phyloP scores from a whole-genome alignment of 305 asterid species.

The Fraxinus dipetala region DNA sequence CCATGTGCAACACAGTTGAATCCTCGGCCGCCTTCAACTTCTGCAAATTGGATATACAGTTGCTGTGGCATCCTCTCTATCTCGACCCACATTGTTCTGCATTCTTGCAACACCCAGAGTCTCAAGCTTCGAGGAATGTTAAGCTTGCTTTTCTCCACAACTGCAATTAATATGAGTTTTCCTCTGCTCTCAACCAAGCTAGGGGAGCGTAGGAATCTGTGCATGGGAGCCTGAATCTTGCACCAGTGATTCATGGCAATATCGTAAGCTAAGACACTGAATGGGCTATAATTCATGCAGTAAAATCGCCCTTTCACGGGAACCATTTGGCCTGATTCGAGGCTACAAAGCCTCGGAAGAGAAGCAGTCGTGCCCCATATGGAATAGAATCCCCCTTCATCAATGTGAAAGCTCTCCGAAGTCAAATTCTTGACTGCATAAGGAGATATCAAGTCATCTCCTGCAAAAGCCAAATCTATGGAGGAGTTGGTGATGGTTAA shows the following conservation, averaged over 20 bases:
- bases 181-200: slow-evolving; percentile 62
- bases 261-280: slow-evolving; percentile 64
- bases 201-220: slow-evolving; percentile 84
- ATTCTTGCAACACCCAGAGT: slow-evolving; percentile 70
- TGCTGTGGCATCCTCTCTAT: slow-evolving; percentile 95
- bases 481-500: slow-evolving; percentile 55
- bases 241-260: slow-evolving; percentile 54
- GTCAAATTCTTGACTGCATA: slow-evolving; percentile 87
- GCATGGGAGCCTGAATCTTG: slow-evolving; percentile 92
- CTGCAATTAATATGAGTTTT: slow-evolving; percentile 63
- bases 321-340: slow-evolving; percentile 85
- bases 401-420: slow-evolving; percentile 81
- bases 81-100: slow-evolving; percentile 72
- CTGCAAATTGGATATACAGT: slow-evolving; percentile 66
- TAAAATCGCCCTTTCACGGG: slow-evolving; percentile 59
- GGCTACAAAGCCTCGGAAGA: slow-evolving; percentile 81
- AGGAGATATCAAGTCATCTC: slow-evolving; percentile 85
- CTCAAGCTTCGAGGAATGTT: slow-evolving; percentile 82
- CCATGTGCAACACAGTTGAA: slow-evolving; percentile 74
- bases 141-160: slow-evolving; percentile 90
- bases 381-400: slow-evolving; percentile 83
- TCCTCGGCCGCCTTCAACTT: slow-evolving; percentile 63
- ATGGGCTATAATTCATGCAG: slow-evolving; percentile 98
- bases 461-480: slow-evolving; percentile 76
- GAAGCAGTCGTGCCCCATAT: slow-evolving; percentile 85